Evolutionary conservation across 2,329 filamentous ascomycete species (phyloP), one percentile per base, ranked within the genome.

Genomic region (Arthroderma uncinatum): DNA sequence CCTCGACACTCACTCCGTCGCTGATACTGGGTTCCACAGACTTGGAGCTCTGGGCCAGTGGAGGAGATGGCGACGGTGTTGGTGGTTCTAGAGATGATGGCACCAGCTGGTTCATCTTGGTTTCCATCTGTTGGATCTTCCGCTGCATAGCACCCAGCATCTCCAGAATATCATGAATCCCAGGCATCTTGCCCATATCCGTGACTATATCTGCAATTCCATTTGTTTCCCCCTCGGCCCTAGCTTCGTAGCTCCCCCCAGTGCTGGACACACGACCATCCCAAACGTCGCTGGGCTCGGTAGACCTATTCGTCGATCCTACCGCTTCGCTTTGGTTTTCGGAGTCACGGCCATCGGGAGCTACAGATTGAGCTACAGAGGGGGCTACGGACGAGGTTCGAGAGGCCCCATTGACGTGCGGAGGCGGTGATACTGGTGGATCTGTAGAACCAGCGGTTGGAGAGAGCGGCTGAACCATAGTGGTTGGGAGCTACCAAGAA

Each of bases 401-500:
- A 6, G 47, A 30, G 47, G 25, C 47, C 33, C 47, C 47, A n/a
- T 50, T 33, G 28, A 10, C 47, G 7, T 30, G 25, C 4, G 47
- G 47, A 34, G 47, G 47, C 2, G 47, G 47, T 50, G 47, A 50
- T 9, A 33, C 25, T 33, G 47, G 47, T 10, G 28, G 14, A 33
- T 50, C 25, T 33, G 47, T 33, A 8, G 28, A 30, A 30, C 28
- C 47, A 33, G 47, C 14, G 25, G 25, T n/a, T 9, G 47, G 14
- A 9, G 34, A 50, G 14, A 25, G 12, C 7, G 47, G n/a, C 9
- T 50, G 47, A 16, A 19, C 47, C 47, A 50, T 50, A 25, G n/a
- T 50, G 47, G n/a, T 50, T 50, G n/a, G 47, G 28, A 50, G 28
- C 23, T 50, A 33, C 47, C 47, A 50, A 34, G 16, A 50, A 16